Evolutionary conservation across 768 basidiomycete genomes (phyloP).

Genomic region (Hypholoma fasciculare): DNA sequence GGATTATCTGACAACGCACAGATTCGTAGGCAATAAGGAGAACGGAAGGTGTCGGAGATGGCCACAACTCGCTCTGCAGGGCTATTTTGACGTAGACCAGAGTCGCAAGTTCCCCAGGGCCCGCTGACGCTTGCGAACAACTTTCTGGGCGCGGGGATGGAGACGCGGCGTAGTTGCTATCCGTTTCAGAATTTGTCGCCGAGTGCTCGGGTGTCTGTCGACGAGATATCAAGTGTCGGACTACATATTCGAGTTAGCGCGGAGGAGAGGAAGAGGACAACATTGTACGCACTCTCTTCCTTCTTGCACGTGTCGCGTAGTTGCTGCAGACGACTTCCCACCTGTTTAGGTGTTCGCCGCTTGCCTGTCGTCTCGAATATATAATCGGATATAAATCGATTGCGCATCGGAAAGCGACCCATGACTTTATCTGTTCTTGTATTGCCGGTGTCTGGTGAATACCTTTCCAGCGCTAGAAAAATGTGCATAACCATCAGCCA

Average conservation of each 20-base stretch:
- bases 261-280: neutral
- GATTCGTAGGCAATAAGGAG: conserved; percentile 16
- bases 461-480: conserved; percentile 56
- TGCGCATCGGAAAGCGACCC: conserved; percentile 75
- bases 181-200: conserved; percentile 14
- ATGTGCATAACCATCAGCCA: neutral
- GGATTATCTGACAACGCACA: conserved; percentile 16
- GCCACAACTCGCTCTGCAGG: conserved; percentile 17
- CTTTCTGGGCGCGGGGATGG: conserved; percentile 17
- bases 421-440: conserved; percentile 61
- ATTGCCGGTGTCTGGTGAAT: conserved; percentile 53
- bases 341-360: conserved; percentile 71
- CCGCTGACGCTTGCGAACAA: neutral
- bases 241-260: conserved; percentile 11
- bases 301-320: conserved; percentile 69
- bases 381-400: conserved; percentile 76
- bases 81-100: conserved; percentile 25
- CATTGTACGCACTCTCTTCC: conserved; percentile 26
- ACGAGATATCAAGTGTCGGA: conserved; percentile 31
- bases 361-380: conserved; percentile 67
- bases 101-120: neutral
- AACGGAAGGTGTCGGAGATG: conserved; percentile 19
- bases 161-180: conserved; percentile 17
- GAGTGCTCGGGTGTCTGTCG: conserved; percentile 15
- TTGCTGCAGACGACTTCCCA: conserved; percentile 78